Evolutionary conservation across 345 rosid species (phyloP).

Genomic region (Citrus australasica): DNA sequence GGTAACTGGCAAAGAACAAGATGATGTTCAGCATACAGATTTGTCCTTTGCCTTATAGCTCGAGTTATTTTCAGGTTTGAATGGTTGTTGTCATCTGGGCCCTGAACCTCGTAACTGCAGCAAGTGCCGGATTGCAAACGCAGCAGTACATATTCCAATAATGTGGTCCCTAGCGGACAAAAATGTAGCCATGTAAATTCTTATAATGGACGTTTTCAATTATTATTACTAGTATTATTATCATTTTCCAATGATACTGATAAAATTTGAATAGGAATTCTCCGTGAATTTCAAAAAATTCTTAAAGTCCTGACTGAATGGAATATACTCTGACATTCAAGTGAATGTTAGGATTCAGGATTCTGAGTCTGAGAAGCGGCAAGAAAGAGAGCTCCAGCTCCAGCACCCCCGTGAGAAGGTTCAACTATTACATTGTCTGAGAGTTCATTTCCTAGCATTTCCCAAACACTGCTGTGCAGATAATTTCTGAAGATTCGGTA

Average conservation of each 20-base stretch:
- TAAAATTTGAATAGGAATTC: too few relatives aligned
- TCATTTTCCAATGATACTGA: background rate
- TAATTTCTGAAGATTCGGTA: slow-evolving; percentile 59
- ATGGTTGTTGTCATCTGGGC: background rate
- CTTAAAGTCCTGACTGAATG: background rate
- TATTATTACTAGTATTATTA: too few relatives aligned
- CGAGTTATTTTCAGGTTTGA: slow-evolving; percentile 24
- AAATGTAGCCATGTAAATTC: too few relatives aligned
- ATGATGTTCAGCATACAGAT: background rate
- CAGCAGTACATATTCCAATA: too few relatives aligned
- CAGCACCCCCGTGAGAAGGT: slow-evolving; percentile 57
- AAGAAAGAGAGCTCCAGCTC: slow-evolving; percentile 53
- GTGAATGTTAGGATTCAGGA: background rate
- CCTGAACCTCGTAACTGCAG: background rate
- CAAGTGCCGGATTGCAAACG: too few relatives aligned
- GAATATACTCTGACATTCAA: background rate
- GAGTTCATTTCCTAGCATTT: slow-evolving; percentile 61
- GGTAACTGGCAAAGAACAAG: slow-evolving; percentile 14
- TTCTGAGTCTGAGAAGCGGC: slow-evolving; percentile 37
- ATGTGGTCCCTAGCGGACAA: background rate
- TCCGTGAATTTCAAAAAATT: too few relatives aligned
- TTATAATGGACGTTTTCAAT: background rate
- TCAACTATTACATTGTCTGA: slow-evolving; percentile 50
- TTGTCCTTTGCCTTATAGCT: slow-evolving; percentile 5
- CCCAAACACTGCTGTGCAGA: slow-evolving; percentile 62